Base-by-base conservation (phyloP, 1,284 basidiomycete species). In the Trametes pubescens region DNA sequence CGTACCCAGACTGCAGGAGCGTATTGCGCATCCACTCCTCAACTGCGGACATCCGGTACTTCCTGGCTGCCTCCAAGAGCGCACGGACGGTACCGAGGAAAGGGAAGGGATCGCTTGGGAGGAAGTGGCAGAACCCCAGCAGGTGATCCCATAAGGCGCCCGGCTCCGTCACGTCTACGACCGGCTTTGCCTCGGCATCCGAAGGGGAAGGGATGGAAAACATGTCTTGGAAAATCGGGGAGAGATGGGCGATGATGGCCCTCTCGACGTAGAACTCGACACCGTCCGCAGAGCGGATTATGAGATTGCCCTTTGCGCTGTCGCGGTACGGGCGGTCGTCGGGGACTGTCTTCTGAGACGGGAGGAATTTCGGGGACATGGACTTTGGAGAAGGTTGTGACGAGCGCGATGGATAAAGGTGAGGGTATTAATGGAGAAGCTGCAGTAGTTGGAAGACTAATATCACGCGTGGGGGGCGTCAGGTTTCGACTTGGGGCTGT, bases 31-130 rank as follows among this genome's bases (percentile, higher is more conserved):
- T 54, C 49, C 44, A 34, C 13, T 26, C 44, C 4, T 35, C 32
- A 10, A 52, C 22, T 2, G 46, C n/a, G 48, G 78, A 74, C 75
- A 79, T 79, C 16, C 67, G 65, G 34, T 80, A 80, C 57, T 81
- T 81, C n/a, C 67, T 51, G 8, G 74, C 76, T 0, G 73, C 76
- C 35, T 69, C 69, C 26, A 77, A 60, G 4, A 78, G 67, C 4
- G 49, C 59, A n/a, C 72, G 61, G 18, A 72, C 57, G 16, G 69
- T 70, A 14, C 51, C 64, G 29, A 65, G 49, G 16, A 26, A n/a
- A n/a, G 32, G n/a, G 47, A 51, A 57, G 5, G 69, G 67, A 14
- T 54, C 40, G n/a, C 26, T 34, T 11, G 35, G 13, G 13, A 24
- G n/a, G 7, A 26, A 48, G 26, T 59, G 51, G 49, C 35, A 58